Conservation (phyloP, 1,284 basidiomycete species). For the Cryptococcus amylolentus region DNA sequence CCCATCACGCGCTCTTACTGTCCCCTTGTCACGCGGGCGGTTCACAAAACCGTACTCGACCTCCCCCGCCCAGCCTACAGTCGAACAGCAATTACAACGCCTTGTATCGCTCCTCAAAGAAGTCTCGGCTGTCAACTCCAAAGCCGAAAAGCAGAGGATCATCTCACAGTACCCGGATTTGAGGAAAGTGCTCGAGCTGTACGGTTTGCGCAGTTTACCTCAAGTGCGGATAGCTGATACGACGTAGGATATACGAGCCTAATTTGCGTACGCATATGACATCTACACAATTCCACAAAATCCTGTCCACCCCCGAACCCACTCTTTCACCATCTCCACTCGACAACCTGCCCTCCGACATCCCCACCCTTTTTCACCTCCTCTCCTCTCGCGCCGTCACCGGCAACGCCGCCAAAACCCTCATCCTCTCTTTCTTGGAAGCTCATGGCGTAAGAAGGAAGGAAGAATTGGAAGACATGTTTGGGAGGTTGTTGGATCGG, state of each 20-base stretch:
- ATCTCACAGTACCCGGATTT: constrained; percentile 37
- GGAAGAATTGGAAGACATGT: constrained; percentile 19
- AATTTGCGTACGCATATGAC: constrained; percentile 18
- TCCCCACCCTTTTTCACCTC: constrained; percentile 19
- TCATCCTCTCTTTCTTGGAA: constrained; percentile 19
- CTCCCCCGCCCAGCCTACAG: too few relatives aligned
- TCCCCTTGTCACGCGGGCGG: too few relatives aligned
- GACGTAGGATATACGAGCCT: constrained; percentile 28
- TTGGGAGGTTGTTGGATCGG: constrained; percentile 35
- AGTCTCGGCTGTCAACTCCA: constrained; percentile 24
- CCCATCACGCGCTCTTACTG: too few relatives aligned
- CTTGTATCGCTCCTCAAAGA: too few relatives aligned
- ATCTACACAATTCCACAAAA: constrained; percentile 5
- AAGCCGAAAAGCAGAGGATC: constrained; percentile 24
- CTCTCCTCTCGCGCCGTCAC: constrained; percentile 16
- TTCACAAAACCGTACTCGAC: too few relatives aligned
- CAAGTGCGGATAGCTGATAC: neutral
- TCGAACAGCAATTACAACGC: too few relatives aligned
- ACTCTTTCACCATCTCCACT: neutral
- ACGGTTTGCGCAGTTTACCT: constrained; percentile 9
- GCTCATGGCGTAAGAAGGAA: constrained; percentile 6
- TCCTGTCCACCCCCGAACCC: neutral
- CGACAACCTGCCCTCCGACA: neutral
- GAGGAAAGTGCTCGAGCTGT: constrained; percentile 35
- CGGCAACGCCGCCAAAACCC: constrained; percentile 21